Base-by-base conservation (phyloP, 2,329 filamentous ascomycete species). In the Lachnellula subtilissima region DNA sequence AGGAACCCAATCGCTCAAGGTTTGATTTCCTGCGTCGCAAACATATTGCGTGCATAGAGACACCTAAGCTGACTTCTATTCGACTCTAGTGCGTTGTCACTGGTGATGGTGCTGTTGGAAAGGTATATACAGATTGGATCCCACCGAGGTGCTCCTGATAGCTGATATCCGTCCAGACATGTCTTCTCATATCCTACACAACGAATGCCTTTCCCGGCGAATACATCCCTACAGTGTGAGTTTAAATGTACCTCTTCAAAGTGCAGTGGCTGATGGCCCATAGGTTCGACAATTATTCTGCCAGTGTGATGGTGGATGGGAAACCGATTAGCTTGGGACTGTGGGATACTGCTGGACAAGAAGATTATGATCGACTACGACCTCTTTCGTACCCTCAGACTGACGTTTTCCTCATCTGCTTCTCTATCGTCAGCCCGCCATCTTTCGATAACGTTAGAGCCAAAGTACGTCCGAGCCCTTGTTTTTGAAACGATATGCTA, bases 141-240 rank as follows among this genome's bases (percentile, higher is more conserved):
- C 39, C 17, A 37, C 42, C 37, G 25, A 45, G 40, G 32, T 32
- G 14, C 19, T 19, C 25, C 19, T 28, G 39, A 45, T 51, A 52
- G 53, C 60, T 64, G 54, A 60, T 72, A 74, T 74, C 69, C 48
- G 37, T 23, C 45, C 60, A 97, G 93, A 99, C 94, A 81, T 99
- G 94, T 80, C 86, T 99, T 58, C 86, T 99, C 69, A 99, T 99
- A 73, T 97, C 93, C 52, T 99, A 99, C 79, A 97, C 94, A 62
- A 99, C 94, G 62, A 99, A 97, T 79, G 94, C 94, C 64, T 99
- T 99, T 74, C 94, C 94, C n/a, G 94, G 94, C 75, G 94, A 99
- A 81, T 99, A 99, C 76, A 97, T 99, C 68, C 94, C 94, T 65
- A 99, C 94, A 68, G 94, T 99, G 89, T 94, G 78, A 75, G 87